A percentile compares a stretch with the other conserved stretches of the same genome.
Evolutionary conservation across 2,329 filamentous ascomycete species (phyloP).

Genomic region (Metarhizium guizhouense): DNA sequence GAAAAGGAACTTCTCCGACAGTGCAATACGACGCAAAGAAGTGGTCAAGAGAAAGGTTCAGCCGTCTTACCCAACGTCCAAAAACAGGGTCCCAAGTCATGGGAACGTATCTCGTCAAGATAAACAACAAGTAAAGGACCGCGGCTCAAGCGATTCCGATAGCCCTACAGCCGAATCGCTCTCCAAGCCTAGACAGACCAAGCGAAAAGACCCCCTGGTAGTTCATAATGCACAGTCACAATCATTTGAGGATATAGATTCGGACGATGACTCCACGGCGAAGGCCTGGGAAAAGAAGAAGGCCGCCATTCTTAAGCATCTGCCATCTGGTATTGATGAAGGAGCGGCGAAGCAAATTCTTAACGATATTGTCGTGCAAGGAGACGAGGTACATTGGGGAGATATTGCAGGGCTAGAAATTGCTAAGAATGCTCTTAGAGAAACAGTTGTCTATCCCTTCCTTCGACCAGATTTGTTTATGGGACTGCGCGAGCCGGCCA

Average conservation of each 20-base stretch:
- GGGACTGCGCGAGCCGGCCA: slow-evolving; percentile 84
- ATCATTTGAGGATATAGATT: slow-evolving; percentile 33
- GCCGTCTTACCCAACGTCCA: slow-evolving; percentile 1
- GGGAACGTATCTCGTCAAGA: slow-evolving; percentile 11
- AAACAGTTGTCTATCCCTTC: slow-evolving; percentile 96
- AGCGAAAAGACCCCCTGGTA: slow-evolving; percentile 20
- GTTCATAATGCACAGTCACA: slow-evolving; percentile 34
- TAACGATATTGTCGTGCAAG: slow-evolving; percentile 90
- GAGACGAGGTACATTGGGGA: slow-evolving; percentile 89
- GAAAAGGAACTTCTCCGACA: slow-evolving; percentile 10
- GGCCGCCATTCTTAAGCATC: slow-evolving; percentile 58
- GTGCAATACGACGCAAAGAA: slow-evolving; percentile 8
- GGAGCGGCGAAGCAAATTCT: slow-evolving; percentile 82
- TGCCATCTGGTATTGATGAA: slow-evolving; percentile 76
- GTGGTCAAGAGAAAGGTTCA: slow-evolving; percentile 7
- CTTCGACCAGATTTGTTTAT: slow-evolving; percentile 91
- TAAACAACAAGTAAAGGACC: slow-evolving; percentile 9
- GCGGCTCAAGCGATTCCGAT: slow-evolving; percentile 11
- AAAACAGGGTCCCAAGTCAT: neutral
- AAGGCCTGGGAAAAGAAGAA: slow-evolving; percentile 54
- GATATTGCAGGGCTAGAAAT: slow-evolving; percentile 87
- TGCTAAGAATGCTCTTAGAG: slow-evolving; percentile 85
- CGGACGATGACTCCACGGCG: slow-evolving; percentile 28
- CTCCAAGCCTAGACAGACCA: slow-evolving; percentile 18
- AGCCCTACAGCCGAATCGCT: slow-evolving; percentile 13